These are phyloP conservation scores for Zygosaccharomyces kombuchaensis DNA, from an alignment of 805 yeast species.

Conservation along the genomic window DNA sequence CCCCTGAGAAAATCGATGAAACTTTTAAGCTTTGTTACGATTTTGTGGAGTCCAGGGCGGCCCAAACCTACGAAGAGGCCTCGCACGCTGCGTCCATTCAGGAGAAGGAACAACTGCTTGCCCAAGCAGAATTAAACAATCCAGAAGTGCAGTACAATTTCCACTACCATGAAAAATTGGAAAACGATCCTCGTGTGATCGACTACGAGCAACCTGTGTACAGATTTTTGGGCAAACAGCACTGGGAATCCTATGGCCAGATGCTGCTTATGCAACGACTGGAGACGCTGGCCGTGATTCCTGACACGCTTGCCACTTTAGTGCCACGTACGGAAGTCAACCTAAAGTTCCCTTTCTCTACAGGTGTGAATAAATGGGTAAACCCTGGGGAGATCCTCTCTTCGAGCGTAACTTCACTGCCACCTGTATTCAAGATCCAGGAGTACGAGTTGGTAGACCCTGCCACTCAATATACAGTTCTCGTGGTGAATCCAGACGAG, in stretches of 20 bases:
- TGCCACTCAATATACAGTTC: constrained; percentile 60
- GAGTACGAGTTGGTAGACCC: constrained; percentile 53
- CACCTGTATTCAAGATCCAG: constrained; percentile 74
- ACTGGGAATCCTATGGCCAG: constrained; percentile 68
- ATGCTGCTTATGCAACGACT: constrained; percentile 89
- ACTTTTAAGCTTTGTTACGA: constrained; percentile 69
- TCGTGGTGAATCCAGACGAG: constrained; percentile 86
- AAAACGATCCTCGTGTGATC: constrained; percentile 41
- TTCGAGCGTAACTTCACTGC: constrained; percentile 63
- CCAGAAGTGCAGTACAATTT: constrained; percentile 82
- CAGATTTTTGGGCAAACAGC: constrained; percentile 58
- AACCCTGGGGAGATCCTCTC: constrained; percentile 77
- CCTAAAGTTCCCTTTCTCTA: constrained; percentile 68
- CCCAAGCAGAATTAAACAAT: constrained; percentile 66
- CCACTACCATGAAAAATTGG: constrained; percentile 39
- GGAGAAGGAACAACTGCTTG: constrained; percentile 36
- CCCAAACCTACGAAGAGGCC: constrained; percentile 34
- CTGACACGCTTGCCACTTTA: constrained; percentile 89
- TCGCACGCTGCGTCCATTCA: constrained; percentile 25
- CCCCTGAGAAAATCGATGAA: constrained; percentile 67
- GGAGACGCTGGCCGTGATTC: constrained; percentile 79
- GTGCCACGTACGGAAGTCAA: constrained; percentile 74
- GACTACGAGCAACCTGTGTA: constrained; percentile 79
- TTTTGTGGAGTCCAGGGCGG: constrained; percentile 47
- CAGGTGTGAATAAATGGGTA: constrained; percentile 60